These are phyloP conservation scores for Phaeoacremonium minimum DNA, from an alignment of 2,329 filamentous ascomycete genomes.

Conservation along the genomic window DNA sequence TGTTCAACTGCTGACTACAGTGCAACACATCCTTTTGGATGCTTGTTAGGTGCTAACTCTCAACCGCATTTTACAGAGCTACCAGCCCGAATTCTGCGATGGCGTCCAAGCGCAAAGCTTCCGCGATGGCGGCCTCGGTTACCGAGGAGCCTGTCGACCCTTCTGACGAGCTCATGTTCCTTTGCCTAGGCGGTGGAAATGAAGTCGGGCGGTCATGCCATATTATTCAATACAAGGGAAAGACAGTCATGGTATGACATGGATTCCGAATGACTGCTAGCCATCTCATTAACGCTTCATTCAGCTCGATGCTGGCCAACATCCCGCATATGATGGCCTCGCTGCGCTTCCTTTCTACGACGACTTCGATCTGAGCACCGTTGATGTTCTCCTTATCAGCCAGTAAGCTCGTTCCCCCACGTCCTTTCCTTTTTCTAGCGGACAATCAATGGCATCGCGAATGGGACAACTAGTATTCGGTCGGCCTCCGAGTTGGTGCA, in stretches of 20 bases:
- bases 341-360: slow-evolving; percentile 95
- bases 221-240: slow-evolving; percentile 98
- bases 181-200: slow-evolving; percentile 91
- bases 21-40: no score
- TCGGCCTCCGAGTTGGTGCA: no score
- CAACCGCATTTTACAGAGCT: no score
- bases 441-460: no score
- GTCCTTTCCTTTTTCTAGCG: neutral
- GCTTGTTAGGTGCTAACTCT: no score
- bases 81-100: no score
- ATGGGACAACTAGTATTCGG: neutral
- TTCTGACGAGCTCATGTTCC: slow-evolving; percentile 88
- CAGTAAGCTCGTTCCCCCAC: slow-evolving; percentile 68
- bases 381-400: slow-evolving; percentile 95
- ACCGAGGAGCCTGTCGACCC: slow-evolving; percentile 88
- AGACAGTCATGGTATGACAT: slow-evolving; percentile 87
- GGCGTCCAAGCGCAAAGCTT: slow-evolving; percentile 90
- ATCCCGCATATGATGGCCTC: slow-evolving; percentile 92
- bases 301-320: slow-evolving; percentile 93
- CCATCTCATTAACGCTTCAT: slow-evolving; percentile 4
- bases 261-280: slow-evolving; percentile 1
- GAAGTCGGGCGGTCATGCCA: slow-evolving; percentile 97
- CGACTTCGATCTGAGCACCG: slow-evolving; percentile 94
- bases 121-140: slow-evolving; percentile 61
- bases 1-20: no score